Base-by-base conservation (phyloP, 2,329 filamentous ascomycete species). In the Curvularia verruculosa region DNA sequence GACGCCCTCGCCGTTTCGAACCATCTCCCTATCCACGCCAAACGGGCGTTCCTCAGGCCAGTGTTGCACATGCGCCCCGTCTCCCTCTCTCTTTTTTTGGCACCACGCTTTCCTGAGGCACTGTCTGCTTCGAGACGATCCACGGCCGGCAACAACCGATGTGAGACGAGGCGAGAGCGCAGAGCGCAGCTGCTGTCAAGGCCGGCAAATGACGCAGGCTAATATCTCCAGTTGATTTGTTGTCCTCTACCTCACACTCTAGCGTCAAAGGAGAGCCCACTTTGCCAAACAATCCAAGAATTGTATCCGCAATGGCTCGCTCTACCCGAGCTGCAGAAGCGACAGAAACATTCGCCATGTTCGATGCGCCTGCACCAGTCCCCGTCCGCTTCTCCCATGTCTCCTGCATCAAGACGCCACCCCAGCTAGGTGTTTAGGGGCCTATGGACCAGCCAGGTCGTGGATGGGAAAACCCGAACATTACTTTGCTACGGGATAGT, bases 1-100 rank as follows among this genome's bases (percentile, higher is more conserved):
- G 48, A 54, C 47, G 47, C 54, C 51, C 52, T 63, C 54, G 55
- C 37, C n/a, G 64, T 65, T 62, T 64, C 60, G 54, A 40, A 21
- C 29, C 24, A 18, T 29, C 48, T 41, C 41, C 56, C 28, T 46
- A 63, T 56, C 60, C 59, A 64, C 54, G 45, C 41, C 58, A 49
- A 47, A 49, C 54, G 47, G 49, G 54, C 47, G 50, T 54, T 63
- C 51, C 18, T 53, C 21, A 41, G 46, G 31, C 53, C 52, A 26
- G 34, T 49, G 58, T 61, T 41, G 53, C 55, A 58, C 23, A 52
- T 49, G 18, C 12, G 19, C 31, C 13, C 31, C 31, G n/a, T 36
- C 31, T 36, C 31, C 31, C n/a, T 36, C 31, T 36, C 31, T 34
- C 10, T 31, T 37, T 52, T 53, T 36, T 36, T 21, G 13, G 44